phyloP scores from a whole-genome alignment of 345 rosid genomes.

The Salix viminalis region DNA sequence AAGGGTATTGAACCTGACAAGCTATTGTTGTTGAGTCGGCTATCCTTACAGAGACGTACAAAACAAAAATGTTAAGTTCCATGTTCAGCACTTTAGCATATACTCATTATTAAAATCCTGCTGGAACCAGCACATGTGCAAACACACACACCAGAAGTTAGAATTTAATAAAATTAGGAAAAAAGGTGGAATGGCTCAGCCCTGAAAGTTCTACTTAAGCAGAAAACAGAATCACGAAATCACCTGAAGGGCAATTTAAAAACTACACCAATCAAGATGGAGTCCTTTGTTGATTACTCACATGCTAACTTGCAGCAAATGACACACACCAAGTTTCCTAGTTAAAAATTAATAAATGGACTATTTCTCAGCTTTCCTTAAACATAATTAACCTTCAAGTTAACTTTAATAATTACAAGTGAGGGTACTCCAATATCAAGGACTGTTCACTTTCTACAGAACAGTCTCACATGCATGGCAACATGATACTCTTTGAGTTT shows the following conservation, averaged over 20 bases:
- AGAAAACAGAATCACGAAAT: not conserved
- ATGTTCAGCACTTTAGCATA: not conserved
- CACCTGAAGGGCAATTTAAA: not conserved
- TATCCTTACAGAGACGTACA: slow-evolving; percentile 25
- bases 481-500: not conserved
- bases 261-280: not conserved
- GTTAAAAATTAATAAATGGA: not conserved
- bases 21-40: slow-evolving; percentile 46
- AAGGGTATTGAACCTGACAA: slow-evolving; percentile 33
- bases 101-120: not conserved
- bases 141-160: not conserved
- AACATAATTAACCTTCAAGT: not conserved
- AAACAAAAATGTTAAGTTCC: slow-evolving; percentile 7
- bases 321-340: not conserved
- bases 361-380: not conserved
- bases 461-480: not conserved
- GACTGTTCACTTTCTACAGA: not conserved
- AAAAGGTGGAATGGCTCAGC: not conserved
- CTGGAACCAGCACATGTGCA: not conserved
- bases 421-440: not conserved
- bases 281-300: not conserved
- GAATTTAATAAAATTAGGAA: not conserved
- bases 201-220: not conserved
- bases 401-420: not conserved
- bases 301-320: not conserved